These are phyloP conservation scores for Colletotrichum sp. DNA, from an alignment of 2,329 filamentous ascomycete genomes.

Conservation along the genomic window DNA sequence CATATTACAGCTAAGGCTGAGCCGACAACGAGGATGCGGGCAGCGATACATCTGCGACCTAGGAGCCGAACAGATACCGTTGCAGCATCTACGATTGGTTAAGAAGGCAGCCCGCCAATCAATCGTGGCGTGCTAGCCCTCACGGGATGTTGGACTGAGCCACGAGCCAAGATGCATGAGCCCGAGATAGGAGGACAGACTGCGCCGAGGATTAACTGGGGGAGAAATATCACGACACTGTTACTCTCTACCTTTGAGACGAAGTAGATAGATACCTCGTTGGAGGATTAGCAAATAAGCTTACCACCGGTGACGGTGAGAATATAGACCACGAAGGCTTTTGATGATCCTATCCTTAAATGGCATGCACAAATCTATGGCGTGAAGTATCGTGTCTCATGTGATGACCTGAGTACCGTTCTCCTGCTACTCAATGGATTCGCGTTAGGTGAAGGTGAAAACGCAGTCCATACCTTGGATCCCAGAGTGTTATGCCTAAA, in stretches of 20 bases:
- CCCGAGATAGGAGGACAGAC: neutral
- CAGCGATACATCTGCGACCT: neutral
- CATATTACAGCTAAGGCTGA: neutral
- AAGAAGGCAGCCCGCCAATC: neutral
- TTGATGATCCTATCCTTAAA: neutral
- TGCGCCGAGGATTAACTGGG: neutral
- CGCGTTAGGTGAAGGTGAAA: neutral
- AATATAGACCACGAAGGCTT: neutral
- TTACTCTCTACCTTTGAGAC: neutral
- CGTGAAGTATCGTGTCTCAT: neutral
- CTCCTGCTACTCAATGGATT: neutral
- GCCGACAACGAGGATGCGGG: neutral
- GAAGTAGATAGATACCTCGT: neutral
- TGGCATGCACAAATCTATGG: neutral
- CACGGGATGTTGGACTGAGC: fast-evolving
- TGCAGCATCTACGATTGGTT: fast-evolving
- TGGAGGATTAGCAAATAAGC: neutral
- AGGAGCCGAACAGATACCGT: neutral
- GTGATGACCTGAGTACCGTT: neutral
- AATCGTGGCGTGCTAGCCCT: neutral
- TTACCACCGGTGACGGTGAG: neutral
- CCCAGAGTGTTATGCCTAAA: neutral
- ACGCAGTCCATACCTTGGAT: neutral
- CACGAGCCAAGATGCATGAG: neutral
- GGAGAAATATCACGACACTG: neutral